Evolutionary conservation across 495 filamentous ascomycete species (phyloP).

Genomic region (Penicillium odoratum): DNA sequence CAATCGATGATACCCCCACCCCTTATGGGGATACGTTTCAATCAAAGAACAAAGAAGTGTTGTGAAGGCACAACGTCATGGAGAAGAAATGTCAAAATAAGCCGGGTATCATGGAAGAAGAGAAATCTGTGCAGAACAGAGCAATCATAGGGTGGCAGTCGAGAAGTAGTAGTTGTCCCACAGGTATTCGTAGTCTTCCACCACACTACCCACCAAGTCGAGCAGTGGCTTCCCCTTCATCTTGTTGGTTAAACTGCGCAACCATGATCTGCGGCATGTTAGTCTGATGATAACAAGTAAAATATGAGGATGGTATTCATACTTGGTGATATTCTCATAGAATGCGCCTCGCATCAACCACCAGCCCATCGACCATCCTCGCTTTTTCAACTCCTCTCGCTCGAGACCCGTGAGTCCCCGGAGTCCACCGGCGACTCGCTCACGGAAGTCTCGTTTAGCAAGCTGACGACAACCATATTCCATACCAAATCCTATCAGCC

Average conservation of each 20-base stretch:
- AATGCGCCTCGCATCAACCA: constrained; percentile 95
- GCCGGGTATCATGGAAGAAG: constrained; percentile 28
- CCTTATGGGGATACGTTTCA: constrained; percentile 3
- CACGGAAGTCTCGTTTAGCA: constrained; percentile 69
- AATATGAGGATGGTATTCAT: constrained; percentile 6
- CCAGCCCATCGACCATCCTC: constrained; percentile 89
- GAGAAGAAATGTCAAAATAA: constrained; percentile 5
- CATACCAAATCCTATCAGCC: constrained; percentile 82
- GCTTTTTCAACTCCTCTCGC: constrained; percentile 78
- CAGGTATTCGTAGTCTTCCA: constrained; percentile 95
- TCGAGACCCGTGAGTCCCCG: constrained; percentile 78
- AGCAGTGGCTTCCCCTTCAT: constrained; percentile 75
- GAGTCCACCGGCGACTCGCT: constrained; percentile 63
- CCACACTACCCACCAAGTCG: constrained; percentile 72
- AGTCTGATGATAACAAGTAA: constrained; percentile 20
- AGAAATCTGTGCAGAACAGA: constrained; percentile 1
- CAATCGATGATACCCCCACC: constrained; percentile 28
- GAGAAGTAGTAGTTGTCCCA: constrained; percentile 98
- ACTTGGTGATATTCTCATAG: constrained; percentile 91
- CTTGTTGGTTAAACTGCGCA: constrained; percentile 60
- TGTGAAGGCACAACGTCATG: background rate
- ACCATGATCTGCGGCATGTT: constrained; percentile 51
- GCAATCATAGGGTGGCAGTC: constrained; percentile 61
- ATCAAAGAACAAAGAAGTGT: constrained; percentile 17
- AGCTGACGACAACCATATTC: constrained; percentile 86